These are phyloP conservation scores for Penicillium decumbens DNA, from an alignment of 2,329 filamentous ascomycete species.

Conservation along the genomic window DNA sequence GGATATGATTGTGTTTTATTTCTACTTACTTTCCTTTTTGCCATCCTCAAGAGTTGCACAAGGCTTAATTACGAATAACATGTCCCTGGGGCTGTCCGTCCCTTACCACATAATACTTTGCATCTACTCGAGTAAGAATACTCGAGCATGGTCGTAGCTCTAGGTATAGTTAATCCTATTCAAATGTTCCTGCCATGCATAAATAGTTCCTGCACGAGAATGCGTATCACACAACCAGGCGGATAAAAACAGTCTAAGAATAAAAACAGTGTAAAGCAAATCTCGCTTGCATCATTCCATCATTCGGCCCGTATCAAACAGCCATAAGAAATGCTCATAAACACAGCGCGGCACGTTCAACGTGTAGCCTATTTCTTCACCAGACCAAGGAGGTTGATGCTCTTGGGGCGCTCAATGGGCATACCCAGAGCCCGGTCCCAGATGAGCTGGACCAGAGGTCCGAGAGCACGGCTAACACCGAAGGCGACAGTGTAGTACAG, in stretches of 20 bases:
- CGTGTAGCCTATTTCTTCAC: slow-evolving; percentile 52
- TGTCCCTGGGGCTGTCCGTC: no score
- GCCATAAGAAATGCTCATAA: not conserved
- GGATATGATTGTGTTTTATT: no score
- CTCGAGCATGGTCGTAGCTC: not conserved
- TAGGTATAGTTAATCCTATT: slow-evolving; percentile 2
- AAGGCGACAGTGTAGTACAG: slow-evolving; percentile 82
- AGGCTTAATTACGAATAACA: no score
- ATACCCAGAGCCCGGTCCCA: slow-evolving; percentile 93
- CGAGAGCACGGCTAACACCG: slow-evolving; percentile 65
- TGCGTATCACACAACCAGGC: not conserved
- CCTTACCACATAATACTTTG: no score
- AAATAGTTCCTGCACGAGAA: not conserved
- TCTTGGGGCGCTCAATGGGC: slow-evolving; percentile 97
- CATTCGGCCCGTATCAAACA: not conserved
- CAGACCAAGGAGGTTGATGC: slow-evolving; percentile 85
- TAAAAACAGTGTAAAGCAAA: not conserved
- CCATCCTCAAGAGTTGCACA: no score
- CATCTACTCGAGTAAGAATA: not conserved
- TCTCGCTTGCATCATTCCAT: slow-evolving; percentile 14
- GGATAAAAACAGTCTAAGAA: slow-evolving; percentile 5
- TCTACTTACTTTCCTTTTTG: no score
- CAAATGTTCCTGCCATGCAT: not conserved
- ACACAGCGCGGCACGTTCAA: not conserved
- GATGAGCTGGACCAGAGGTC: slow-evolving; percentile 87